Evolutionary conservation across 345 rosid genomes (phyloP), one percentile per base, ranked within the genome.

Genomic region (Rhodomyrtus tomentosa): DNA sequence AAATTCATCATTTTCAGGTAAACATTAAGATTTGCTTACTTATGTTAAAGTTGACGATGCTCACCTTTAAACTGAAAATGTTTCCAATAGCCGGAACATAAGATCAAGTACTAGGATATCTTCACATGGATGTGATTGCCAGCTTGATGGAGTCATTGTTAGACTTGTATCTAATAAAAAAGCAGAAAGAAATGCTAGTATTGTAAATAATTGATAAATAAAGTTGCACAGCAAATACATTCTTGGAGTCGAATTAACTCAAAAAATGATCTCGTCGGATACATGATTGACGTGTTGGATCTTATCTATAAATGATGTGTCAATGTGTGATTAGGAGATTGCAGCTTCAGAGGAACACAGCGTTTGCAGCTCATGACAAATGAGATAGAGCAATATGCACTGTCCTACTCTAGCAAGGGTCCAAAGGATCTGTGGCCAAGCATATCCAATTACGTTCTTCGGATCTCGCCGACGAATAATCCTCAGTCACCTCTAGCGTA

Each of bases 351-450:
- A 82, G 96, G 95, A 58, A 91, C 94, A 22, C 88, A 83, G 2
- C 89, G 98, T 21, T 20, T 93, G 82, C 92, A 91, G 87, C 82
- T 95, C 87, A 88, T 94, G 91, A 90, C 81, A 82, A 87, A 89
- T 24, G 98, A 96, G 84, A 82, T 88, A 16, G 88, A 91, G 76
- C 84, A 76, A 74, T 91, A 93, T 85, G 53, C 15, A 45, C 90
- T 92, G 45, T 93, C 98, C 2, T 83, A 58, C 58, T 93, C 97
- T 2, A 88, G 79, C 83, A 84, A 12, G 56, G 96, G 99, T 62
- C 98, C 95, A 50, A 88, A 82, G 81, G 87, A 92, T 86, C 90
- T 96, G 21, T 92, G 98, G 98, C 98, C 99, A 80, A 95, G 97
- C 80, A 79, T 95, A 82, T 95, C 98, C 82, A 96, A 95, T 88